Percentiles rank a stretch among this genome's conserved stretches.
Evolutionary conservation across 495 filamentous ascomycete genomes (phyloP).

Genomic region (Massariosphaeria phaeospora): DNA sequence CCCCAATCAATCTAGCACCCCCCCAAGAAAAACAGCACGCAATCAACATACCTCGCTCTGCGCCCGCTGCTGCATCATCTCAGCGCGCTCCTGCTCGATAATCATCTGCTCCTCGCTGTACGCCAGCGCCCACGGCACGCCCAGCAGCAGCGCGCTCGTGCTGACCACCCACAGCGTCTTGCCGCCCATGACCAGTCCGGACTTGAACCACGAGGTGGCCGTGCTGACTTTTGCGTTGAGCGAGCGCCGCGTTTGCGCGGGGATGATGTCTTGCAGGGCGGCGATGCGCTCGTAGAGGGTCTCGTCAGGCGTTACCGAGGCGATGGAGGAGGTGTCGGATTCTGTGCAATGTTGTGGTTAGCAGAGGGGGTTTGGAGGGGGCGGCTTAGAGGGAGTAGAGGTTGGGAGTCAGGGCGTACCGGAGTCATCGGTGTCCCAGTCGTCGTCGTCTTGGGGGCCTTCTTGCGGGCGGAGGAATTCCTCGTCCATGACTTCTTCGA

Average conservation of each 20-base stretch:
- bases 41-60: conserved; percentile 58
- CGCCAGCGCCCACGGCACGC: conserved; percentile 87
- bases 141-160: conserved; percentile 80
- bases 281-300: conserved; percentile 71
- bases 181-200: conserved; percentile 62
- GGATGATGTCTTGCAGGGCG: conserved; percentile 88
- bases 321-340: conserved; percentile 51
- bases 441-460: conserved; percentile 71
- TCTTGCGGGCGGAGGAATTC: conserved; percentile 75
- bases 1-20: too few species aligned
- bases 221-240: conserved; percentile 56
- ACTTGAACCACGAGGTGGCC: conserved; percentile 55
- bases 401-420: conserved; percentile 50
- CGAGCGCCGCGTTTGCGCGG: conserved; percentile 70
- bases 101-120: conserved; percentile 94
- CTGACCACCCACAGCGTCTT: conserved; percentile 83
- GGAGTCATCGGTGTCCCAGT: conserved; percentile 76
- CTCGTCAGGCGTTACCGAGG: conserved; percentile 51
- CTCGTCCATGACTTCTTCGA: conserved; percentile 92
- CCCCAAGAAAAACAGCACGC: too few species aligned
- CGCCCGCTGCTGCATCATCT: conserved; percentile 69
- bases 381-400: conserved; percentile 14
- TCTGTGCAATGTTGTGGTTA: conserved; percentile 12
- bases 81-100: conserved; percentile 93
- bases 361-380: neutral